Evolutionary conservation across 2,329 filamentous ascomycete genomes (phyloP).

Genomic region (Paradendryphiella salina): DNA sequence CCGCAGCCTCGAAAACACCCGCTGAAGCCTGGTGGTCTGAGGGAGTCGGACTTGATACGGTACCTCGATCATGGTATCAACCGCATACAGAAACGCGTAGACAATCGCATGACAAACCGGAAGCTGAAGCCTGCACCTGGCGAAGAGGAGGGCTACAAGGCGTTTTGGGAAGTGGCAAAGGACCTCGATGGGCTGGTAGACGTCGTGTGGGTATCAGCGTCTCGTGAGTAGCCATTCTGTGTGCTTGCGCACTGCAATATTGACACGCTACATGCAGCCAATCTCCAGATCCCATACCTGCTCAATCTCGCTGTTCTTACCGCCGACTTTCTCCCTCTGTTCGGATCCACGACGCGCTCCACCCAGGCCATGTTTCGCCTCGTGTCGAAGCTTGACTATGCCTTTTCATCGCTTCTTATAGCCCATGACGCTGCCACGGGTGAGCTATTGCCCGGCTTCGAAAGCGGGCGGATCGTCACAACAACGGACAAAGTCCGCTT

Average conservation of each 20-base stretch:
- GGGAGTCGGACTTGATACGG: constrained; percentile 62
- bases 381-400: constrained; percentile 78
- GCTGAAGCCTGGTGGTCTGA: constrained; percentile 59
- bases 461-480: constrained; percentile 64
- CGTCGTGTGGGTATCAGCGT: constrained; percentile 83
- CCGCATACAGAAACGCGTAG: constrained; percentile 33
- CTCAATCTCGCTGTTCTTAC: constrained; percentile 75
- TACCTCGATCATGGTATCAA: constrained; percentile 58
- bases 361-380: constrained; percentile 70
- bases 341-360: constrained; percentile 66
- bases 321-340: constrained; percentile 71
- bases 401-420: constrained; percentile 74
- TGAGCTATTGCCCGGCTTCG: constrained; percentile 70
- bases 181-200: constrained; percentile 77
- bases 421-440: constrained; percentile 69
- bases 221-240: constrained; percentile 62
- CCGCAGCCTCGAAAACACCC: constrained; percentile 58
- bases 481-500: constrained; percentile 89
- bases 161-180: constrained; percentile 69
- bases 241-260: neutral
- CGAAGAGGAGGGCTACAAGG: constrained; percentile 58
- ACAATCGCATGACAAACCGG: constrained; percentile 48
- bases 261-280: constrained; percentile 55
- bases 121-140: constrained; percentile 51
- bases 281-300: constrained; percentile 80